A percentile compares a stretch with the other conserved stretches of the same genome.
phyloP scores from a whole-genome alignment of 352 stramenopile species.

The Pythium periplocum region DNA sequence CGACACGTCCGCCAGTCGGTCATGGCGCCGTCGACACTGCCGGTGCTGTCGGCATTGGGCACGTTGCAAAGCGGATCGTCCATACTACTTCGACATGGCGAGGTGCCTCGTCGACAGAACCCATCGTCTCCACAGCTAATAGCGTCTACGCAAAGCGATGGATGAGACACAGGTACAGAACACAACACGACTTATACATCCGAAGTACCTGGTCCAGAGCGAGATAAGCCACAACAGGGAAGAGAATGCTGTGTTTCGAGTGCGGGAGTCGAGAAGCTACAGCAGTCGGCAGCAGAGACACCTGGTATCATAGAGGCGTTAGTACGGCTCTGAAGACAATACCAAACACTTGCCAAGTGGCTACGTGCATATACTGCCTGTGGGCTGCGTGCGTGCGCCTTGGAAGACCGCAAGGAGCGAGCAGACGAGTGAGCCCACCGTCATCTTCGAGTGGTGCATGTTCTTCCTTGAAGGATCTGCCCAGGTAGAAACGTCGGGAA shows the following conservation, averaged over 20 bases:
- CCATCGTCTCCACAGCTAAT: slow-evolving; percentile 21
- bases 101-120: slow-evolving; percentile 17
- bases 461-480: too few species aligned
- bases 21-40: slow-evolving; percentile 6
- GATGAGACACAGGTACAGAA: too few species aligned
- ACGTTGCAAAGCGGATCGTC: slow-evolving; percentile 35
- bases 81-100: slow-evolving; percentile 25
- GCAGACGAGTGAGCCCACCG: too few species aligned
- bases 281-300: slow-evolving; percentile 24
- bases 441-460: too few species aligned
- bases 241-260: slow-evolving; percentile 4
- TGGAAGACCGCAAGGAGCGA: too few species aligned
- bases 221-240: slow-evolving; percentile 22
- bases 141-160: slow-evolving; percentile 10
- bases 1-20: slow-evolving; percentile 22
- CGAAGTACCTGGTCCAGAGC: slow-evolving; percentile 15
- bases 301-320: slow-evolving; percentile 5
- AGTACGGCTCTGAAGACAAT: too few species aligned
- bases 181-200: neutral
- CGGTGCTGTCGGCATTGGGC: slow-evolving; percentile 6
- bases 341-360: too few species aligned
- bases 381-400: too few species aligned
- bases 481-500: too few species aligned
- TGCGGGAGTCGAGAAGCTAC: slow-evolving; percentile 22
- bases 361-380: too few species aligned